Percentiles rank a stretch among this genome's conserved stretches.
phyloP scores from a whole-genome alignment of 2,329 filamentous ascomycete species.

The Fusarium sp. region DNA sequence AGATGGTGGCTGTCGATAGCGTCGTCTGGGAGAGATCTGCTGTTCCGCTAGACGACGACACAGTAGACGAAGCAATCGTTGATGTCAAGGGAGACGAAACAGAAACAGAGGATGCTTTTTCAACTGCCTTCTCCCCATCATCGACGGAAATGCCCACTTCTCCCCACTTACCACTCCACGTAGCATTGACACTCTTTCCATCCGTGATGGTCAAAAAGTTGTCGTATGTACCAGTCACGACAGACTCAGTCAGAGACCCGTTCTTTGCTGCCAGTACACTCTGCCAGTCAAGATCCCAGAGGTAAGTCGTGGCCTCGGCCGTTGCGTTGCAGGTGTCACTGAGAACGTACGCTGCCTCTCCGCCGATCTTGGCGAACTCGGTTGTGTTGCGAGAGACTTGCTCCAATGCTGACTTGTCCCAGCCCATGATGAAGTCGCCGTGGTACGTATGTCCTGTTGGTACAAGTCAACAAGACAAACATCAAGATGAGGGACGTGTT shows the following conservation, averaged over 20 bases:
- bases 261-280: background rate
- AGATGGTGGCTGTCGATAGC: background rate
- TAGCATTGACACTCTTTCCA: background rate
- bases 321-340: background rate
- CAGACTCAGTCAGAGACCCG: background rate
- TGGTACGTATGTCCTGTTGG: background rate
- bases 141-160: background rate
- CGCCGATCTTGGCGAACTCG: background rate
- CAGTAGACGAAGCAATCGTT: background rate
- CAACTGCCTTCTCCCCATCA: background rate
- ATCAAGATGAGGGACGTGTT: background rate
- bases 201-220: background rate
- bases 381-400: background rate
- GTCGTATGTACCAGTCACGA: background rate
- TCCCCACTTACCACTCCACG: background rate
- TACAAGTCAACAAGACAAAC: background rate
- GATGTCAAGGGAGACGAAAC: background rate
- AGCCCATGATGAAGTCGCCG: background rate
- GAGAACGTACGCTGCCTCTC: background rate
- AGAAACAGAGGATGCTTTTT: background rate
- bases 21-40: background rate
- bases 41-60: background rate
- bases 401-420: background rate
- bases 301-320: background rate
- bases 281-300: background rate